Conservation (phyloP, 2,329 filamentous ascomycete species). For the Sordariomycetes sp. region DNA sequence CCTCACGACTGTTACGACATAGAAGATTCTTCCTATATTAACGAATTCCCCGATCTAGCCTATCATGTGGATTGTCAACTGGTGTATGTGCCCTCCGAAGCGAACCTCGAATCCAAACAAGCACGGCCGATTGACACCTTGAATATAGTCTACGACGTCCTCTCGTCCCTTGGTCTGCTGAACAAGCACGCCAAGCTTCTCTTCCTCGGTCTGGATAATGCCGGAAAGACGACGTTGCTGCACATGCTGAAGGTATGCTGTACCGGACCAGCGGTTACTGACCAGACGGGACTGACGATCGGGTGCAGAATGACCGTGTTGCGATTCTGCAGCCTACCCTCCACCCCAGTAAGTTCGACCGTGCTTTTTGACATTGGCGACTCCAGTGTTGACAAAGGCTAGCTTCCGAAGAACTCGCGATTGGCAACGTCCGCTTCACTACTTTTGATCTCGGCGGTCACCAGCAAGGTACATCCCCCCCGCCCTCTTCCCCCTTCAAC, state of each 20-base stretch:
- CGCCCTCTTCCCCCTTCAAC: not conserved
- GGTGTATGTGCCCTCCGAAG: conserved; percentile 57
- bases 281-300: not conserved
- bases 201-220: conserved; percentile 89
- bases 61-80: conserved; percentile 90
- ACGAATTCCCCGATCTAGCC: no score
- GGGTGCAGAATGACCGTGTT: conserved; percentile 75
- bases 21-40: no score
- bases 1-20: conserved; percentile 7
- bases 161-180: conserved; percentile 76
- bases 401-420: conserved; percentile 87
- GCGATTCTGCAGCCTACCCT: conserved; percentile 85
- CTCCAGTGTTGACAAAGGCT: conserved; percentile 8
- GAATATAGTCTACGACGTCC: conserved; percentile 68
- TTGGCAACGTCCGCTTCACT: conserved; percentile 89
- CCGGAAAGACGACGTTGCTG: conserved; percentile 85
- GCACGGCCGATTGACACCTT: conserved; percentile 19
- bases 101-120: conserved; percentile 2
- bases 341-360: conserved; percentile 65
- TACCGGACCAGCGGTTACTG: no score
- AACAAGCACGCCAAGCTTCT: conserved; percentile 96
- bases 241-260: conserved; percentile 84
- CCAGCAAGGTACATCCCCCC: conserved; percentile 62
- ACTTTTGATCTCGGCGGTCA: conserved; percentile 92
- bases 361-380: not conserved